A percentile compares a stretch with the other conserved stretches of the same genome.
Evolutionary conservation across 2,329 filamentous ascomycete genomes (phyloP).

Genomic region (Fusarium pseudograminearum): DNA sequence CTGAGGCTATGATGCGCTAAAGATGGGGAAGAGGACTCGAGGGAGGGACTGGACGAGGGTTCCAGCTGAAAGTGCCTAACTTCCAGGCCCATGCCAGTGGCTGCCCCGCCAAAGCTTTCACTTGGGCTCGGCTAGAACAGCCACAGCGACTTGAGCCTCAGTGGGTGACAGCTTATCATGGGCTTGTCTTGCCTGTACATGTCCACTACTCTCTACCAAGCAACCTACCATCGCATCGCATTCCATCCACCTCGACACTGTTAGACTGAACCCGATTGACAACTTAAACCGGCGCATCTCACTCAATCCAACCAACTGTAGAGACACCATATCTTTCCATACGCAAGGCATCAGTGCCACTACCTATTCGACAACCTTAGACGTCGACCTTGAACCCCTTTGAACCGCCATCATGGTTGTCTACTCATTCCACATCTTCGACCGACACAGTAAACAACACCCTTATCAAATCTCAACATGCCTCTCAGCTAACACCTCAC

Average conservation of each 20-base stretch:
- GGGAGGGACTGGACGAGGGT: neutral
- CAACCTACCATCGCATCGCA: slow-evolving; percentile 17
- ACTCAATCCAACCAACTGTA: neutral
- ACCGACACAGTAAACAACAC: slow-evolving; percentile 86
- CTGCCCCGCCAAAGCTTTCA: slow-evolving; percentile 19
- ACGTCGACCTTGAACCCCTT: slow-evolving; percentile 16
- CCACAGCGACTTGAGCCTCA: slow-evolving; percentile 31
- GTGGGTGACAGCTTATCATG: slow-evolving; percentile 11
- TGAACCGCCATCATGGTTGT: slow-evolving; percentile 77
- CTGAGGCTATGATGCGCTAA: slow-evolving; percentile 12
- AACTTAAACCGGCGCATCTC: neutral
- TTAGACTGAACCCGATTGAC: neutral
- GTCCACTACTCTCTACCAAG: slow-evolving; percentile 10
- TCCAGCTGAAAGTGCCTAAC: neutral
- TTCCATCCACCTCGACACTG: neutral
- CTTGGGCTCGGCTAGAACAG: slow-evolving; percentile 3
- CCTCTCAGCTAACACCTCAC: slow-evolving; percentile 31
- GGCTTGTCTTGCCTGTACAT: neutral
- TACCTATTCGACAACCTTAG: neutral
- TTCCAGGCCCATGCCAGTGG: slow-evolving; percentile 2
- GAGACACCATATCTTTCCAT: neutral
- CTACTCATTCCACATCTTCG: slow-evolving; percentile 99
- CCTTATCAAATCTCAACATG: neutral
- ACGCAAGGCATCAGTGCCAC: neutral
- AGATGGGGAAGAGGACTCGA: neutral